A percentile compares a stretch with the other conserved stretches of the same genome.
Evolutionary conservation across 805 yeast species (phyloP).

Genomic region (Zygosaccharomyces bailii): DNA sequence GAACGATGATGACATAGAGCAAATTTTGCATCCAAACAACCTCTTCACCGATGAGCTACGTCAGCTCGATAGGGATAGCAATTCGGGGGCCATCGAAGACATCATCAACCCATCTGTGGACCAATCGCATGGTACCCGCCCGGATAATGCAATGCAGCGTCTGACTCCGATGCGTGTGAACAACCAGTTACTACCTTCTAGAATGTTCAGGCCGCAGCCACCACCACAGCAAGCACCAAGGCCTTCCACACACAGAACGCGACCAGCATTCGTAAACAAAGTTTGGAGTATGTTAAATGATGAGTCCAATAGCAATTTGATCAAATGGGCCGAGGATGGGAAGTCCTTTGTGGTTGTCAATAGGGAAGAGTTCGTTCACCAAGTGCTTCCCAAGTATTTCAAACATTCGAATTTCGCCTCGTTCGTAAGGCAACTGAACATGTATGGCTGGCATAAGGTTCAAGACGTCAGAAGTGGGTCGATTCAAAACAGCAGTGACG

Average conservation of each 20-base stretch:
- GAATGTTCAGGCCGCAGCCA: slow-evolving; percentile 14
- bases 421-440: slow-evolving; percentile 91
- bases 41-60: slow-evolving; percentile 17
- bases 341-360: slow-evolving; percentile 78
- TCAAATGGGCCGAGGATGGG: slow-evolving; percentile 85
- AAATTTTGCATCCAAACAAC: slow-evolving; percentile 21
- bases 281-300: slow-evolving; percentile 96
- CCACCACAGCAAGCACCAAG: slow-evolving; percentile 10
- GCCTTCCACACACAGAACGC: slow-evolving; percentile 41
- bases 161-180: slow-evolving; percentile 18
- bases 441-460: slow-evolving; percentile 99
- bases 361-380: slow-evolving; percentile 76
- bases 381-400: slow-evolving; percentile 84
- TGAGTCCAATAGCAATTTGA: slow-evolving; percentile 59
- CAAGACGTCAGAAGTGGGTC: slow-evolving; percentile 86
- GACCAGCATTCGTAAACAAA: slow-evolving; percentile 91
- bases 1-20: slow-evolving; percentile 31
- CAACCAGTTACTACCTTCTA: slow-evolving; percentile 16
- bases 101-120: slow-evolving; percentile 31
- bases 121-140: slow-evolving; percentile 7
- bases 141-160: slow-evolving; percentile 19
- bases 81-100: slow-evolving; percentile 27
- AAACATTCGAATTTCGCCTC: slow-evolving; percentile 94
- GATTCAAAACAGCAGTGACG: slow-evolving; percentile 58
- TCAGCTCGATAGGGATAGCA: slow-evolving; percentile 12